Evolutionary conservation across 1,139 yeast genomes (phyloP), one percentile per base, ranked within the genome.

Genomic region (Kurtzmaniella quercitrusa): DNA sequence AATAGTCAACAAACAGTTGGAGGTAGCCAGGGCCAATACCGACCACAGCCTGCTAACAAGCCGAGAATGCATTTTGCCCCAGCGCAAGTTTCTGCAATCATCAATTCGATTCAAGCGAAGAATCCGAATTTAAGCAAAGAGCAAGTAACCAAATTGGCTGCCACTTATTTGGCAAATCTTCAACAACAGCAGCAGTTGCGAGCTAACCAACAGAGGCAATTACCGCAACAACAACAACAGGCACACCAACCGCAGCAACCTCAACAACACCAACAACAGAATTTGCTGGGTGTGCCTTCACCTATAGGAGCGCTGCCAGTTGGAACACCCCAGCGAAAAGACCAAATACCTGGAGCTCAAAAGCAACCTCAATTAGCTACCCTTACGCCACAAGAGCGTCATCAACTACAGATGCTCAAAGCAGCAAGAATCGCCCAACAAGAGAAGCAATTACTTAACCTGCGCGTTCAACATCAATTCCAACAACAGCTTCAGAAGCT

Each of bases 121-220:
- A 79, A 85, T 55, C 94, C 94, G 1, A 75, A 74, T 24, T 66
- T 83, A 56, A 70, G 84, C 2, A 81, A 82, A 48, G 87, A 82
- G 46, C 89, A 85, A 53, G 90, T 84, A 1, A 81, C 88, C 0
- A 79, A 81, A 52, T 66, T 82, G 48, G 91, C 91, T 0, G 87
- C 86, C 7, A 79, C 82, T 27, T 84, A 83, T 55, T 65, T 85
- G 47, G 85, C 86, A 3, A 77, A 72, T 48, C 61, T 77, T 24
- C 83, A 77, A 51, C 77, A 73, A 44, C 81, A 77, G 46, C 79
- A 73, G 46, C 75, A 68, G 43, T 60, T 60, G 41, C 56, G 54
- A 39, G 57, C 55, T 42, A 55, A 52, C 41, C 60, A 49, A 44
- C 57, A 50, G 18, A 14, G 18, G 10, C 16, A 16, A 31, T 3